Evolutionary conservation across 2,329 filamentous ascomycete species (phyloP), one percentile per base, ranked within the genome.

Genomic region (Ophiostoma ulmi): DNA sequence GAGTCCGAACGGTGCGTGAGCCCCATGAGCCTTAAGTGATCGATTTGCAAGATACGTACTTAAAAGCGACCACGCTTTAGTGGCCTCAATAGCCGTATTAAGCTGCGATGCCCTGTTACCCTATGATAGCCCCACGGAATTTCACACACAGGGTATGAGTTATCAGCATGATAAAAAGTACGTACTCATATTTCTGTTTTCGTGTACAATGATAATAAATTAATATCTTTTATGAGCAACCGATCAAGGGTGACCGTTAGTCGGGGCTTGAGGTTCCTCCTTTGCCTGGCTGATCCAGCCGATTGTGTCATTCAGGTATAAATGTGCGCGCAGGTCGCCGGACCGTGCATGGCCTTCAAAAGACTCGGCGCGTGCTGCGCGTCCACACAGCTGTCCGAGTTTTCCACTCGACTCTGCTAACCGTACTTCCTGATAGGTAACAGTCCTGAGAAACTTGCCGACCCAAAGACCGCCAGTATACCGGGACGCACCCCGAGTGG

Each of bases 381-480:
- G 76, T 1, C 82, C 83, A 73, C 84, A 86, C 1, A 86, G 76
- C 4, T 78, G 75, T 0, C 84, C 84, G 4, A 86, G 77, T 72
- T 83, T 76, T 0, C 81, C 84, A 74, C 83, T 85, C 14, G 80
- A 81, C 68, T 81, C 75, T 3, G 78, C 75, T 5, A 77, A 76
- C 1, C 75, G 77, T 0, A 86, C 83, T 72, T 85, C 83, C 73
- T 86, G 84, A 73, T 86, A 86, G 0, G 84, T 86, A n/a, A 80
- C 78, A 0, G 83, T 86, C 44, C 80, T 79, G 20, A 86, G 77
- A 73, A 80, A 86, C 75, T 86, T 86, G n/a, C 84, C 83, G 1
- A 86, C 84, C 84, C 84, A 86, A 3, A 86, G 77, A 1, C 84
- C 84, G 1, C 84, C 84, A 0, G 84, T 86, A 73, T 83, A 86